Base-by-base conservation (phyloP, 108 stramenopile species). In the Discostella stelligeroides region DNA sequence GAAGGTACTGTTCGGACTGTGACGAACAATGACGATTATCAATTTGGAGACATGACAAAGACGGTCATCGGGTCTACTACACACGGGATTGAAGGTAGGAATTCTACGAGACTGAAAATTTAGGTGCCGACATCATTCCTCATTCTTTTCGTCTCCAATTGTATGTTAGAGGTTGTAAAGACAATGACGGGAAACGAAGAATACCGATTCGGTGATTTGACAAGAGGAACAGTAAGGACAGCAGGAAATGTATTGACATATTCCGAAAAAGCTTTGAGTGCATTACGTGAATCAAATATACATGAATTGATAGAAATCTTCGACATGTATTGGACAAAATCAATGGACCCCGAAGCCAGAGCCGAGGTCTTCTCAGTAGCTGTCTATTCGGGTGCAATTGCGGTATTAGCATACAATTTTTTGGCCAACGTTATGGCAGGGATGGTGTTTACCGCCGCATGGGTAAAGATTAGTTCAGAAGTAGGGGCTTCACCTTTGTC, bases 371-470 rank as follows among this genome's bases (percentile, higher is more conserved):
- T 81, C 47, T 46, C 68, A 1, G 75, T 81, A 0, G 1, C 63
- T 24, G 70, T 81, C 0, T 76, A 81, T 34, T 39, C 76, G n/a
- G 80, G 80, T 0, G 80, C 80, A 40, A 72, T 72, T 3, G 25
- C 70, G 61, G 68, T 76, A 11, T 25, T 81, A 56, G 39, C 75
- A 1, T 81, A 81, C 27, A 81, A 65, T 47, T 75, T 76, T 43
- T 37, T 81, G 42, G 70, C 75, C 34, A 81, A 81, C 65, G 12
- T 76, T 0, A 81, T 76, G 75, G 37, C 45, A 23, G 80, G 70
- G 27, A 57, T 81, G 49, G 64, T 76, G 0, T 66, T 72, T 59
- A 63, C 75, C 28, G 70, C 71, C 12, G 75, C 80, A 27, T 81
- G 80, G 80, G 30, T 54, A 7, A 81, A 60, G 63, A 65, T 72